phyloP scores from a whole-genome alignment of 2,329 filamentous ascomycete species.

The Diaporthe caulivora region DNA sequence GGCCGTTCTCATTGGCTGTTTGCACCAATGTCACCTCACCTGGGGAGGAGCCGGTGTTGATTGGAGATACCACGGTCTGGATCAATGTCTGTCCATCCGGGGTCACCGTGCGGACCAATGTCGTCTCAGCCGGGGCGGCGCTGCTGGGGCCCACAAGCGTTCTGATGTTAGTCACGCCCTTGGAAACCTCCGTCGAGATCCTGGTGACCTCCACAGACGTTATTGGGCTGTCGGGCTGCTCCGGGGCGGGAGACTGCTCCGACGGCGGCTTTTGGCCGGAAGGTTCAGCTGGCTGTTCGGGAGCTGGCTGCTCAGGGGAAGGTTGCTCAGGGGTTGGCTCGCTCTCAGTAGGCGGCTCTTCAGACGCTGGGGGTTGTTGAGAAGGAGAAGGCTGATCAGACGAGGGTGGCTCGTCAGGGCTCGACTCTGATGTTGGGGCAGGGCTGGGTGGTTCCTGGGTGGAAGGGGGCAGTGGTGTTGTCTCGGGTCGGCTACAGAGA shows the following conservation, averaged over 20 bases:
- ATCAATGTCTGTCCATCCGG: background rate
- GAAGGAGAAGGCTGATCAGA: background rate
- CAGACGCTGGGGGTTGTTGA: background rate
- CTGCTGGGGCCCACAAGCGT: slow-evolving; percentile 17
- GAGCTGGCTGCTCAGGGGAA: background rate
- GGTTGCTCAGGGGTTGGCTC: too few relatives aligned
- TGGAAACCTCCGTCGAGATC: background rate
- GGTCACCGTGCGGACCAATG: slow-evolving; percentile 15
- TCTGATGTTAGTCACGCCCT: background rate
- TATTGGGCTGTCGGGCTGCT: slow-evolving; percentile 4
- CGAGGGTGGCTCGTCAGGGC: background rate
- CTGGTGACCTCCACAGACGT: slow-evolving; percentile 19
- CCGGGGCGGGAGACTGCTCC: background rate
- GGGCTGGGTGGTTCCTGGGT: background rate
- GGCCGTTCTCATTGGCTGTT: background rate
- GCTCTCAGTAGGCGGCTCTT: background rate
- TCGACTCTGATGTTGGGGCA: background rate
- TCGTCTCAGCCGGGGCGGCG: background rate
- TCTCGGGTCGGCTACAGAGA: background rate
- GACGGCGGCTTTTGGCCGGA: background rate
- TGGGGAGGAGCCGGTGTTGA: background rate
- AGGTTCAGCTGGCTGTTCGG: background rate
- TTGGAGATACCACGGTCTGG: slow-evolving; percentile 17
- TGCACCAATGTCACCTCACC: slow-evolving; percentile 23
- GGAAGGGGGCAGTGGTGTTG: background rate